Percentiles rank a stretch among this genome's conserved stretches.
Evolutionary conservation across 2,329 filamentous ascomycete species (phyloP).

Genomic region (Sphaerulina vaccinii): DNA sequence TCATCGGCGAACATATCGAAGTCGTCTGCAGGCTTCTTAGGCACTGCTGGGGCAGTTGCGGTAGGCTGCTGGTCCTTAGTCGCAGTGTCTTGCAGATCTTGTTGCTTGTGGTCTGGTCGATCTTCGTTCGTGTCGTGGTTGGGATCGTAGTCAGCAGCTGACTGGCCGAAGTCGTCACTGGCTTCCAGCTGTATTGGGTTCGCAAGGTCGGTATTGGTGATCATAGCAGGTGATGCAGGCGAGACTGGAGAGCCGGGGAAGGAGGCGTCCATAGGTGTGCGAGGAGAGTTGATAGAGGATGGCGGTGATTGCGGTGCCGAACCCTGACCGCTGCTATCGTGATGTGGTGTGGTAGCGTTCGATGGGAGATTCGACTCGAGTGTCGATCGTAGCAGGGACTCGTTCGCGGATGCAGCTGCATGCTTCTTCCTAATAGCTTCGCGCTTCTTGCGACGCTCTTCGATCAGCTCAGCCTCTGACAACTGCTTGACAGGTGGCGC

Average conservation of each 20-base stretch:
- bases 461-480: slow-evolving; percentile 79
- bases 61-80: slow-evolving; percentile 26
- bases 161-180: slow-evolving; percentile 67
- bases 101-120: slow-evolving; percentile 34
- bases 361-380: slow-evolving; percentile 51
- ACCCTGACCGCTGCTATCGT: slow-evolving; percentile 29
- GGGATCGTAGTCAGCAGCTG: slow-evolving; percentile 91
- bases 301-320: slow-evolving; percentile 33
- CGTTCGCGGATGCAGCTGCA: slow-evolving; percentile 52
- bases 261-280: slow-evolving; percentile 35
- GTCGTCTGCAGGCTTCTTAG: slow-evolving; percentile 33
- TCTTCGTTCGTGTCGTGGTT: slow-evolving; percentile 87
- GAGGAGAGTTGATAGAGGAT: slow-evolving; percentile 36
- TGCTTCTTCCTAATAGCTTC: slow-evolving; percentile 85
- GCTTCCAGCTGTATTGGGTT: slow-evolving; percentile 35
- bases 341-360: slow-evolving; percentile 38
- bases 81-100: slow-evolving; percentile 29
- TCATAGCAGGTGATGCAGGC: slow-evolving; percentile 41
- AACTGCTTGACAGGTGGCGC: slow-evolving; percentile 46
- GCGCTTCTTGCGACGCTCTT: slow-evolving; percentile 78
- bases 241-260: slow-evolving; percentile 37
- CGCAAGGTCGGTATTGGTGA: slow-evolving; percentile 43
- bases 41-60: not conserved
- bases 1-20: slow-evolving; percentile 65
- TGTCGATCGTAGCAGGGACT: slow-evolving; percentile 63